Base-by-base conservation (phyloP, 2,329 filamentous ascomycete species). In the Teratosphaeria pseudoeucalypti region DNA sequence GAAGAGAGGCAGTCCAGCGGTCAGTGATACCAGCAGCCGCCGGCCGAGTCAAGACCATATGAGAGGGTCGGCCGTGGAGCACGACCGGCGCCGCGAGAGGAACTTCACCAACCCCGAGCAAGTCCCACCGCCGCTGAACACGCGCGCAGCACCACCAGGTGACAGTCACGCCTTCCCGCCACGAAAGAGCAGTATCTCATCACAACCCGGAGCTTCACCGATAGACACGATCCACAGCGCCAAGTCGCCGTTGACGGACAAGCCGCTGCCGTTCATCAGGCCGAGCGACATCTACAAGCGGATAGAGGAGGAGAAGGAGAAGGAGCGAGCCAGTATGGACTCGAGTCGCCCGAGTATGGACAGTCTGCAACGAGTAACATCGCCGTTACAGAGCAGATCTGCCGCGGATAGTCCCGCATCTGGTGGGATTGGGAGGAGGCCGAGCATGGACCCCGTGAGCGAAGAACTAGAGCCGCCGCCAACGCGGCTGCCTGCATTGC, bases 271-370 rank as follows among this genome's bases (percentile, higher is more conserved):
- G 0, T 85, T 92, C 64, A 79, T 90, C 59, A 81, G 88, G 43
- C 88, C 90, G 1, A 82, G 87, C 12, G 89, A 95, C 65, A 86
- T 92, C 52, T 92, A 92, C 71, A 86, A 82, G 68, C 83, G 87
- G 6, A 79, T 87, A 71, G 83, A 83, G 57, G 86, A 89, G 64
- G 87, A 89, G 64, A 80, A 79, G 57, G 78, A 82, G 62, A 80
- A 75, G 57, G 78, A 82, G 64, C 75, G 80, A 43, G 78, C 78
- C 59, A 83, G 82, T 1, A 72, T 82, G 59, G 85, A 87, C 1
- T 82, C 81, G 10, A 74, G 78, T 23, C 77, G 82, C 57, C 81
- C 82, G 5, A 85, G 80, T 63, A 69, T 83, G 60, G 84, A 86
- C 64, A 79, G 80, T 26, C 54, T 67, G 47, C 64, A 66, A n/a